These are phyloP conservation scores for Neurospora discreta DNA, from an alignment of 495 filamentous ascomycete genomes.

Conservation along the genomic window DNA sequence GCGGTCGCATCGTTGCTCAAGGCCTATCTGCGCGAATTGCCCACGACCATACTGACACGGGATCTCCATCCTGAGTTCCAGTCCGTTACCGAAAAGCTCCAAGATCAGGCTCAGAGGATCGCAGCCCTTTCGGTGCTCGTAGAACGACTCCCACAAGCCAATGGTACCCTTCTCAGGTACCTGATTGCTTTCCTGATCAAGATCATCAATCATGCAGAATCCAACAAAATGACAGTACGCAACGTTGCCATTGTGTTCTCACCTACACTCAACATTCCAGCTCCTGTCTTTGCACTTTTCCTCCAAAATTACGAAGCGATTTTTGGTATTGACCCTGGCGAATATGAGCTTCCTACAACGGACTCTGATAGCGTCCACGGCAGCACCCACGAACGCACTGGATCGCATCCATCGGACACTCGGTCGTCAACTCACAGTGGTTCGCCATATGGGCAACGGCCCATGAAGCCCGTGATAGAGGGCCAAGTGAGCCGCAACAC, in stretches of 20 bases:
- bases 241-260: conserved; percentile 98
- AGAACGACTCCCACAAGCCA: conserved; percentile 67
- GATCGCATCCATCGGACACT: conserved; percentile 18
- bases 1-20: conserved; percentile 92
- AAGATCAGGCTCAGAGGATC: conserved; percentile 66
- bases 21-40: conserved; percentile 85
- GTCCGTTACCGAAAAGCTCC: conserved; percentile 61
- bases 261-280: conserved; percentile 94
- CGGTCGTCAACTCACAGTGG: conserved; percentile 31
- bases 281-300: conserved; percentile 87
- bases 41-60: conserved; percentile 78
- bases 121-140: conserved; percentile 76
- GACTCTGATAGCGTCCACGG: conserved; percentile 14
- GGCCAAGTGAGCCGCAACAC: conserved; percentile 25
- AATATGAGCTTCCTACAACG: conserved; percentile 35
- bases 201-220: conserved; percentile 77
- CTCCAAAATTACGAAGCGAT: conserved; percentile 81
- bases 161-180: conserved; percentile 67
- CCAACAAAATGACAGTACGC: conserved; percentile 96
- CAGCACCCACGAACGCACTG: conserved; percentile 11
- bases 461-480: conserved; percentile 28
- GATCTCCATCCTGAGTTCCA: conserved; percentile 87
- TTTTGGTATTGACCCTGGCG: conserved; percentile 60
- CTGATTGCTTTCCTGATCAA: conserved; percentile 77
- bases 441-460: conserved; percentile 34